A percentile compares a stretch with the other conserved stretches of the same genome.
Evolutionary conservation across 2,329 filamentous ascomycete species (phyloP).

Genomic region (Cytospora paraplurivora): DNA sequence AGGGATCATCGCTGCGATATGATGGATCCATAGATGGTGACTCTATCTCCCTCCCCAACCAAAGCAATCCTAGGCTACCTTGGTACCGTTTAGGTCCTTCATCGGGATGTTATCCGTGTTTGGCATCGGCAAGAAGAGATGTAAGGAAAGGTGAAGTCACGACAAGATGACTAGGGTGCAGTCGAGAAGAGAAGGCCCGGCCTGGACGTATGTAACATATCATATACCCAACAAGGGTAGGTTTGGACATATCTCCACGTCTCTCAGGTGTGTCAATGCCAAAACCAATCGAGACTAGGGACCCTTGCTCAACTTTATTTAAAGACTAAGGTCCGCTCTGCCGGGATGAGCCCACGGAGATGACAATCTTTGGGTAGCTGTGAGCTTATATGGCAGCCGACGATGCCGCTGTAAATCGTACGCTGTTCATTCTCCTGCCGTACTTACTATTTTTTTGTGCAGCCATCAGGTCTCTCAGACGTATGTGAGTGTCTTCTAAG

Average conservation of each 20-base stretch:
- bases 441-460: no score
- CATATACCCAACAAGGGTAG: background rate
- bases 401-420: no score
- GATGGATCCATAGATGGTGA: no score
- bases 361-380: background rate
- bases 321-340: background rate
- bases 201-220: slow-evolving; percentile 1
- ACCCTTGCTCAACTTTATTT: slow-evolving; percentile 23
- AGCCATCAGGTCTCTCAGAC: no score
- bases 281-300: slow-evolving; percentile 19
- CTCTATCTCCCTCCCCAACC: background rate
- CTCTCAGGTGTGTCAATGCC: slow-evolving; percentile 12
- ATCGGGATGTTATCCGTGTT: background rate
- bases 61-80: background rate
- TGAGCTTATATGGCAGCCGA: background rate
- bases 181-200: no score
- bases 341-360: background rate
- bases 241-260: slow-evolving; percentile 15
- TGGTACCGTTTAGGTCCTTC: background rate
- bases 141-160: no score
- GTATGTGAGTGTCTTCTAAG: no score
- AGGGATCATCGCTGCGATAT: no score
- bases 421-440: no score
- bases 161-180: slow-evolving; percentile 13
- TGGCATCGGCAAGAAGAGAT: no score